Evolutionary conservation across 1,284 basidiomycete species (phyloP).

Genomic region (Melanopsichium pennsylvanicum): DNA sequence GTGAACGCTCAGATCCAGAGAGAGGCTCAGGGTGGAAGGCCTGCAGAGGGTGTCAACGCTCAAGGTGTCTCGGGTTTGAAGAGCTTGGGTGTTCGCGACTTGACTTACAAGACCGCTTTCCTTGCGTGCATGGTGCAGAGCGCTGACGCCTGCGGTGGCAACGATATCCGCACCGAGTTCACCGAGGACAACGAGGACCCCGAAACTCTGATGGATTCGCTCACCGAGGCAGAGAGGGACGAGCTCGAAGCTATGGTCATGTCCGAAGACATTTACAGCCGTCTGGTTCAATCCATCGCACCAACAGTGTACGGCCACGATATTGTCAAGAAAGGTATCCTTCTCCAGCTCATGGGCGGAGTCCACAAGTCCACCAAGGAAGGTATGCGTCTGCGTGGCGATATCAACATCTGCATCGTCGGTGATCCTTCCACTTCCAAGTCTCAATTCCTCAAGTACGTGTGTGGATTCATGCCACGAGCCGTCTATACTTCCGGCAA

Average conservation of each 20-base stretch:
- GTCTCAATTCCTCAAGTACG: constrained; percentile 99
- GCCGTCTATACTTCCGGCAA: constrained; percentile 99
- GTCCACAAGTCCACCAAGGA: constrained; percentile 96
- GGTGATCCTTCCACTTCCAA: constrained; percentile 97
- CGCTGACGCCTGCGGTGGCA: constrained; percentile 73
- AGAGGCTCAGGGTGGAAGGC: constrained; percentile 75
- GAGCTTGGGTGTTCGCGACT: constrained; percentile 88
- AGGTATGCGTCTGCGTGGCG: constrained; percentile 95
- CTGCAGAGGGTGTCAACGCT: constrained; percentile 72
- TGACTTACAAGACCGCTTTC: constrained; percentile 99
- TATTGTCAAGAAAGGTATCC: constrained; percentile 83
- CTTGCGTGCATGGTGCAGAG: constrained; percentile 96
- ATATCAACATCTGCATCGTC: constrained; percentile 98
- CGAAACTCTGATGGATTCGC: constrained; percentile 80
- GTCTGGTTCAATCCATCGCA: constrained; percentile 91
- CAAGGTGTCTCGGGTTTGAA: constrained; percentile 93
- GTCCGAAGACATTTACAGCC: constrained; percentile 89
- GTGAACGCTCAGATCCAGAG: constrained; percentile 92
- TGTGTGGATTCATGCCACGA: constrained; percentile 97
- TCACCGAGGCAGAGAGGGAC: constrained; percentile 93
- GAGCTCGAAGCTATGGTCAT: constrained; percentile 94
- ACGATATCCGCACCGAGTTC: constrained; percentile 72
- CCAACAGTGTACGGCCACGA: constrained; percentile 87
- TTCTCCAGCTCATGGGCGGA: constrained; percentile 99
- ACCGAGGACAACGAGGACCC: constrained; percentile 84